Percentiles rank a stretch among this genome's conserved stretches.
phyloP scores from a whole-genome alignment of 2,329 filamentous ascomycete species.

The Sporothrix brasiliensis region DNA sequence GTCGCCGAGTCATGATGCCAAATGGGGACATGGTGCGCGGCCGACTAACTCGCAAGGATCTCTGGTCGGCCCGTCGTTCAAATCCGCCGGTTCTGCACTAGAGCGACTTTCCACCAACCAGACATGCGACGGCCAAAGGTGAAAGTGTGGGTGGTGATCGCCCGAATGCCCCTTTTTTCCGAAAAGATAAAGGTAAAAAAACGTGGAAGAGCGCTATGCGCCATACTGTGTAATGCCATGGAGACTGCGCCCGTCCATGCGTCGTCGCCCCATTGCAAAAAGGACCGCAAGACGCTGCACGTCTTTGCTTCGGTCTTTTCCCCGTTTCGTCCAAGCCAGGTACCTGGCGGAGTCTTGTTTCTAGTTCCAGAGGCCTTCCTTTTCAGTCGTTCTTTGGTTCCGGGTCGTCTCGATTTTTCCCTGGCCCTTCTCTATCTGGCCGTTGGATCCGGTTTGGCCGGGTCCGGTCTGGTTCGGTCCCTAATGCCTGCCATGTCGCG shows the following conservation, averaged over 20 bases:
- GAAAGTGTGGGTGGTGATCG: background rate
- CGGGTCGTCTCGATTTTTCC: background rate
- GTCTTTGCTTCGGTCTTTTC: background rate
- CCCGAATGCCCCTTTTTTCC: background rate
- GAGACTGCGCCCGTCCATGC: background rate
- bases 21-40: background rate
- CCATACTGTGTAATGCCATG: background rate
- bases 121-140: background rate
- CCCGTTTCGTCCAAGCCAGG: slow-evolving; percentile 1
- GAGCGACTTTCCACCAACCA: slow-evolving; percentile 1
- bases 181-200: background rate
- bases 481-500: no score
- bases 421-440: no score
- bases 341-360: slow-evolving; percentile 1
- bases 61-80: slow-evolving; percentile 2
- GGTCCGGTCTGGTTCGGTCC: no score
- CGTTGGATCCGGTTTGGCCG: no score
- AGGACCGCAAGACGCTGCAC: no score
- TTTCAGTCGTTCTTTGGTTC: background rate
- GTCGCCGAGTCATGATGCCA: slow-evolving; percentile 8
- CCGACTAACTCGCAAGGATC: background rate
- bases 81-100: background rate
- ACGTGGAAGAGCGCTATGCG: background rate
- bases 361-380: background rate
- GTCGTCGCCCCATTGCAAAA: background rate